Conservation (phyloP, 2,329 filamentous ascomycete genomes). For the Penicillium corylophilum region DNA sequence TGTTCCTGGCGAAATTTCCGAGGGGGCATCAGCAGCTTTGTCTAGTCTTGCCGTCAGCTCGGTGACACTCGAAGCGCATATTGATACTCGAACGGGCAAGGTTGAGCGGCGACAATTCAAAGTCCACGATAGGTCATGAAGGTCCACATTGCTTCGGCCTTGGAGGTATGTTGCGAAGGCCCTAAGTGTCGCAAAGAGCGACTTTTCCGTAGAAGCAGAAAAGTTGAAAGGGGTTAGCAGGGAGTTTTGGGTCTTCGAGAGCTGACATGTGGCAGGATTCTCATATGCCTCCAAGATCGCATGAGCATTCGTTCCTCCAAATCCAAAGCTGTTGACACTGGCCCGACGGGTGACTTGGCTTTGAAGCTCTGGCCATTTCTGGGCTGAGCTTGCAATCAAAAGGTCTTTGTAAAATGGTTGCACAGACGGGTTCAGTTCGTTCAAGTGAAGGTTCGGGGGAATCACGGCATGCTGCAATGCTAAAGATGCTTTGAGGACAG, state of each 20-base stretch:
- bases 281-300: constrained; percentile 39
- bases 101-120: constrained; percentile 23
- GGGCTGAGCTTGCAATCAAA: constrained; percentile 19
- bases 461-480: constrained; percentile 40
- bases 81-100: constrained; percentile 14
- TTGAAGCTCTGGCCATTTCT: constrained; percentile 23
- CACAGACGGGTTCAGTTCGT: constrained; percentile 26
- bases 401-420: constrained; percentile 25
- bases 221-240: constrained; percentile 20
- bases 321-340: constrained; percentile 50
- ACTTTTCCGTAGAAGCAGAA: constrained; percentile 22
- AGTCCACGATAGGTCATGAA: constrained; percentile 21
- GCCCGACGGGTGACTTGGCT: constrained; percentile 31
- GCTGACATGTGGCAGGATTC: background rate
- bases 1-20: background rate
- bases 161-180: constrained; percentile 14
- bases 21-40: constrained; percentile 1
- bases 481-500: constrained; percentile 37
- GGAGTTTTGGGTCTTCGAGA: background rate
- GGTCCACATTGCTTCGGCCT: background rate
- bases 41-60: constrained; percentile 13
- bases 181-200: constrained; percentile 11
- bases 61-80: constrained; percentile 11
- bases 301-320: constrained; percentile 40
- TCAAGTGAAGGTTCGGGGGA: constrained; percentile 31